Percentiles rank a stretch among this genome's conserved stretches.
phyloP scores from a whole-genome alignment of 108 stramenopile genomes.

The Cyclotella kingstonii region DNA sequence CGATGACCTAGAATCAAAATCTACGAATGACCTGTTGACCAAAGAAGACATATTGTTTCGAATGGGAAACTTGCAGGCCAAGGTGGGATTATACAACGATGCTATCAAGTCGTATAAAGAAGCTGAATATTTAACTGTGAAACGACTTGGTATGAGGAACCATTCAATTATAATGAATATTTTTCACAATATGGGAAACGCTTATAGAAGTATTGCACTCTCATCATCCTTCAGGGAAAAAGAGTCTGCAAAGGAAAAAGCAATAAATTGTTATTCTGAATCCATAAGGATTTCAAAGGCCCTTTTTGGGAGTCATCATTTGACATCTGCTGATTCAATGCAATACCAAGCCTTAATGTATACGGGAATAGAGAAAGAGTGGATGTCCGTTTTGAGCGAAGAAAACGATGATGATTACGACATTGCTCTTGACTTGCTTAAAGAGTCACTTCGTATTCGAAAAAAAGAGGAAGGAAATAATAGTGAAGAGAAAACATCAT shows the following conservation, averaged over 20 bases:
- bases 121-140: conserved; percentile 40
- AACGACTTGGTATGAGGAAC: conserved; percentile 34
- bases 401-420: conserved; percentile 16
- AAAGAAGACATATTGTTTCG: conserved; percentile 46
- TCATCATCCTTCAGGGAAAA: conserved; percentile 16
- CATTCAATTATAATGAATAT: conserved; percentile 47
- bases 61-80: conserved; percentile 41
- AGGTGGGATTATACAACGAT: conserved; percentile 19
- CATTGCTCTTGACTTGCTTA: conserved; percentile 29
- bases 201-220: conserved; percentile 22
- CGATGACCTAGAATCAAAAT: not conserved
- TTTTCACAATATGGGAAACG: conserved; percentile 34
- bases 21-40: conserved; percentile 8
- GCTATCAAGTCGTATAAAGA: conserved; percentile 40
- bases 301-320: conserved; percentile 29
- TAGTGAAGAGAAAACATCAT: conserved; percentile 28
- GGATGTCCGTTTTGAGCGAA: conserved; percentile 20
- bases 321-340: conserved; percentile 32
- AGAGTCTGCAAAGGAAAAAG: conserved; percentile 21
- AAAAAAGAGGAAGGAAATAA: conserved; percentile 25
- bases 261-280: conserved; percentile 41
- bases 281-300: conserved; percentile 38
- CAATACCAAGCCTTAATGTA: conserved; percentile 35
- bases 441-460: conserved; percentile 27
- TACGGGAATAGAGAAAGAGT: conserved; percentile 15